Base-by-base conservation (phyloP, 208 protist species). In the Trypanosoma platydactyli region DNA sequence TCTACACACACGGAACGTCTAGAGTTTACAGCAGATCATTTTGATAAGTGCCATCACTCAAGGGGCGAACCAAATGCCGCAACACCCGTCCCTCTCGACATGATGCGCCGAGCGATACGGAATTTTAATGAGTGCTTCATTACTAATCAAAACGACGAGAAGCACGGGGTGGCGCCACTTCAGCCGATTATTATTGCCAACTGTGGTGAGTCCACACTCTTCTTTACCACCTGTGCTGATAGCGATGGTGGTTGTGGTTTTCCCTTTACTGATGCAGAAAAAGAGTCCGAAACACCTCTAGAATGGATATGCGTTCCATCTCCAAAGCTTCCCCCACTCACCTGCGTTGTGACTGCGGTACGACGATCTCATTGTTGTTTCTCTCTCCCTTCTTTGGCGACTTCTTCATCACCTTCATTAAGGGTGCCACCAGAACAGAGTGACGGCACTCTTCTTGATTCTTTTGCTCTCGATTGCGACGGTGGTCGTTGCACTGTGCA, bases 1-100 rank as follows among this genome's bases (percentile, higher is more conserved):
- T 71, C 82, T 38, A 81, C 82, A 13, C 67, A 75, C 13, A 52
- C 72, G 41, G 77, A 87, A 46, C 80, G 83, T 66, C 68, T 77
- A 60, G 51, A 65, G 22, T 82, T 92, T 48, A 81, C 72, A 9
- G 70, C 76, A 38, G 35, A 40, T 0, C 53, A 63, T n/a, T 89
- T 79, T 72, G 56, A 79, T 71, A 57, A 50, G 5, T 54, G 64
- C 49, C 71, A 78, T 54, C 27, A 68, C 0, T 57, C 7, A 13
- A 51, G 46, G 16, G 59, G 42, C 6, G 5, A 29, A 18, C 27
- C 24, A 42, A 35, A 41, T 6, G 13, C 48, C 5, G 59, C 48
- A 18, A 52, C 20, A 40, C 46, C 59, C 29, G 24, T 51, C 3
- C 40, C 40, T 24, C 24, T 64, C n/a, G 45, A 64, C 16, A 11